A percentile compares a stretch with the other conserved stretches of the same genome.
These are phyloP conservation scores for Clohesyomyces aquaticus DNA, from an alignment of 495 filamentous ascomycete genomes.

Conservation along the genomic window DNA sequence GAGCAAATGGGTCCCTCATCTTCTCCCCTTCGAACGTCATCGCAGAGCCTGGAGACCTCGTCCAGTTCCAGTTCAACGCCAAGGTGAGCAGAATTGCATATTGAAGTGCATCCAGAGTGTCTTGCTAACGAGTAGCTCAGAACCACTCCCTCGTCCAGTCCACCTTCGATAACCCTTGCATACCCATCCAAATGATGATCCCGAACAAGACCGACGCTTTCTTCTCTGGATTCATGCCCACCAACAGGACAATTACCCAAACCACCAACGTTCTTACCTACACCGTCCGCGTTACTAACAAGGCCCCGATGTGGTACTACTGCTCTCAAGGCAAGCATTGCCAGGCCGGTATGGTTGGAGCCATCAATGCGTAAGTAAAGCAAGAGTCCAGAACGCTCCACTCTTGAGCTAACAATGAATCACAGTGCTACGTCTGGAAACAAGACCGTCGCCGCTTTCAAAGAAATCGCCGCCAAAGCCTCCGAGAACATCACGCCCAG, in stretches of 20 bases:
- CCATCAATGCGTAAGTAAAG: slow-evolving; percentile 48
- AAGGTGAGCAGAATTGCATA: slow-evolving; percentile 44
- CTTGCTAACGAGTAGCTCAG: slow-evolving; percentile 33
- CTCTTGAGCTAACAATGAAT: neutral
- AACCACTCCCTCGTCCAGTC: slow-evolving; percentile 56
- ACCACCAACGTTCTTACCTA: slow-evolving; percentile 27
- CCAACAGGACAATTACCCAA: slow-evolving; percentile 10
- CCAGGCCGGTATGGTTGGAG: slow-evolving; percentile 49
- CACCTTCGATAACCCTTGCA: slow-evolving; percentile 51
- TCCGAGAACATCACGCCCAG: slow-evolving; percentile 31
- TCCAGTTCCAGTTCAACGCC: slow-evolving; percentile 60
- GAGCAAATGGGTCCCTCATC: slow-evolving; percentile 36
- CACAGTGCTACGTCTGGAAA: slow-evolving; percentile 30
- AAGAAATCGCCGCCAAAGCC: slow-evolving; percentile 19
- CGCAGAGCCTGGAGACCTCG: slow-evolving; percentile 51
- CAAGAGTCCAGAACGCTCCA: neutral
- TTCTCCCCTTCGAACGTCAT: slow-evolving; percentile 50
- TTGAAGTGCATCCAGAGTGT: too few relatives aligned
- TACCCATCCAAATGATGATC: slow-evolving; percentile 40
- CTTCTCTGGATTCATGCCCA: slow-evolving; percentile 48
- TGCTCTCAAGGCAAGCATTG: slow-evolving; percentile 50
- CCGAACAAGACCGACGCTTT: slow-evolving; percentile 44
- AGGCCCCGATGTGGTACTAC: slow-evolving; percentile 50
- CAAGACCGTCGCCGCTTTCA: slow-evolving; percentile 35
- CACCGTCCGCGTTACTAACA: slow-evolving; percentile 48